These are phyloP conservation scores for Trichosporon coremiiforme DNA, from an alignment of 1,284 basidiomycete genomes.

Conservation along the genomic window DNA sequence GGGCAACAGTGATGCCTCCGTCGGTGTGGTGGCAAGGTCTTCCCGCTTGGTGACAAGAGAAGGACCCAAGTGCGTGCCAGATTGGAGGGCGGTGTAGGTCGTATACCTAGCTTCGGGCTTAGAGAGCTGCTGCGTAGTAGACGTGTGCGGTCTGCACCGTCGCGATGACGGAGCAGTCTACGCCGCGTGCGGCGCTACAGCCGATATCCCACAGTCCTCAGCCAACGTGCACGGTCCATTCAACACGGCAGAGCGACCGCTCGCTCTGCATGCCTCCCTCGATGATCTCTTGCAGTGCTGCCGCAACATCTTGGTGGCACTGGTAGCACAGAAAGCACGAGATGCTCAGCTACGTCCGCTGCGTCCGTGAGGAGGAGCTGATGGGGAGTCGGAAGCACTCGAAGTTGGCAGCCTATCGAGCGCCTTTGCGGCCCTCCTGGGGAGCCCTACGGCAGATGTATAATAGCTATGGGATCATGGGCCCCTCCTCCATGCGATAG, in stretches of 20 bases:
- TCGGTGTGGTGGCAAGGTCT: background rate
- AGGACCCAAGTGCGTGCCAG: background rate
- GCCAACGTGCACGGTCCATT: background rate
- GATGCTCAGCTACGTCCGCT: no score
- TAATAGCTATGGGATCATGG: background rate
- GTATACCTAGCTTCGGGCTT: background rate
- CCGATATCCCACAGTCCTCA: background rate
- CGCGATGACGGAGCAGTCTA: background rate
- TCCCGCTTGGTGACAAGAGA: background rate
- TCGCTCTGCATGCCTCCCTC: no score
- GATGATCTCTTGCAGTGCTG: no score
- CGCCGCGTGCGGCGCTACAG: background rate
- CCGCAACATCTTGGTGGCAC: no score
- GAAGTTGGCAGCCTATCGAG: no score
- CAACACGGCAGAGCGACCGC: no score
- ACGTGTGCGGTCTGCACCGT: background rate
- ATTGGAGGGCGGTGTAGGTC: background rate
- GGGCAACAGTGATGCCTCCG: background rate
- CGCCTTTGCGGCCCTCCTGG: background rate
- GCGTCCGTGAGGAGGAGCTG: no score
- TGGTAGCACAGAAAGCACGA: no score
- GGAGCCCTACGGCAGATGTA: background rate
- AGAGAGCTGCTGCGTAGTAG: background rate
- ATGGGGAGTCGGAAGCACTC: no score
- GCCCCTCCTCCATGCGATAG: no score